Evolutionary conservation across 768 basidiomycete genomes (phyloP), one percentile per base, ranked within the genome.

Genomic region (Leccinum sublutescens): DNA sequence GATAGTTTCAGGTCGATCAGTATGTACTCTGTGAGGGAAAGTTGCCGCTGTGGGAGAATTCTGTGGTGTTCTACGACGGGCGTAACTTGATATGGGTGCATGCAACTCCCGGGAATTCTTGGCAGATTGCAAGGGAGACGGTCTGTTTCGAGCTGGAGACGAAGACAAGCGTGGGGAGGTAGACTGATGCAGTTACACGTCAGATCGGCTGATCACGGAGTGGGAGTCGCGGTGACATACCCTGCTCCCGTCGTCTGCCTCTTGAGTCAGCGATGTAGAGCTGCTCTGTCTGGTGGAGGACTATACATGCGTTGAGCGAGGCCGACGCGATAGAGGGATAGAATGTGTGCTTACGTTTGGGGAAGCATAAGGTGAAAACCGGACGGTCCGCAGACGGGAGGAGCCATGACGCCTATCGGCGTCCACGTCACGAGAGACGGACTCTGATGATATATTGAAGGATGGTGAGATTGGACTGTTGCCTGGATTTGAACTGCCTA

Each of bases 1-100:
- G 19, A 73, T 73, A 3, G 61, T 63, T 53, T 74, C 68, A 29
- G 74, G 72, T 52, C 74, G 70, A 52, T 74, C 68, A 12, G 60
- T n/a, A 6, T 71, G 68, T 10, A 55, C 59, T 7, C 70, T 64
- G 19, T 72, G 80, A 55, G 81, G 77, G 70, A 89, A 89, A 11
- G 82, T 82, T 12, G 87, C 82, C 2, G 85, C 84, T 15, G 83
- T 85, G 0, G 89, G 89, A 11, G 90, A 89, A 40, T 82, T 79
- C 58, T 85, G 84, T 29, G 90, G 89, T 1, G 89, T 89, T 74
- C 85, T 89, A 61, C 90, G 85, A 62, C 91, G 88, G 47, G 89
- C 86, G 59, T 88, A 92, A 40, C 83, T 81, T 27, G 91, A 93
- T 56, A 93, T 92, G 55, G 91, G 91, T 14, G 83, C 85, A 31